Percentiles rank a stretch among this genome's conserved stretches.
These are phyloP conservation scores for Craterostigma plantagineum DNA, from an alignment of 257 asterid species.

Conservation along the genomic window DNA sequence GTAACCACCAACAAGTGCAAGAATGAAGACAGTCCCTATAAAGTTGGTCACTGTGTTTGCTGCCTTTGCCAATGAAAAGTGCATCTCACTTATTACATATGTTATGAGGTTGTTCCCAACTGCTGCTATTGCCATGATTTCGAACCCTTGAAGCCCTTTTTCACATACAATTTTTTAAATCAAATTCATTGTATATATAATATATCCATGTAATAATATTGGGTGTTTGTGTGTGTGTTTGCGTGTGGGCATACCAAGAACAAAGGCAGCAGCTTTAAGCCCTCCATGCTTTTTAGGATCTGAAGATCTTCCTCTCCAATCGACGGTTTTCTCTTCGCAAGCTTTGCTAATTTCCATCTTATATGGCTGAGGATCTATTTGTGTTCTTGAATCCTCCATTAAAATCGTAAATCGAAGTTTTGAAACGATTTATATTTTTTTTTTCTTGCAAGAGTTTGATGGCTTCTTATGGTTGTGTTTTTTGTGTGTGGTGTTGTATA, in stretches of 20 bases:
- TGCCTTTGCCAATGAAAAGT: slow-evolving; percentile 57
- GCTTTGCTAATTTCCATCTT: slow-evolving; percentile 9
- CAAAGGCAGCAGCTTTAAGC: slow-evolving; percentile 63
- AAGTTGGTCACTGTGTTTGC: slow-evolving; percentile 89
- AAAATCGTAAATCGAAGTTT: too few species aligned
- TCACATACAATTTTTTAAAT: neutral
- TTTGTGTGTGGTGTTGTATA: too few species aligned
- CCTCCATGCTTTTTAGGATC: slow-evolving; percentile 72
- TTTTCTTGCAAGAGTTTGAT: too few species aligned
- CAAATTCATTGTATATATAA: neutral
- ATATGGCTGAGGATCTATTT: neutral
- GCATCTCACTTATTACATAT: slow-evolving; percentile 84
- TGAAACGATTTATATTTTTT: too few species aligned
- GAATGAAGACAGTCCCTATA: slow-evolving; percentile 65
- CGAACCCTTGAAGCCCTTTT: slow-evolving; percentile 84
- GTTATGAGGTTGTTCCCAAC: slow-evolving; percentile 93
- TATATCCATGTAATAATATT: slow-evolving; percentile 11
- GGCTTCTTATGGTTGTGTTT: too few species aligned
- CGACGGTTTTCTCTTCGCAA: slow-evolving; percentile 22
- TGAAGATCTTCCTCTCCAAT: slow-evolving; percentile 83
- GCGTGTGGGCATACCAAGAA: slow-evolving; percentile 30
- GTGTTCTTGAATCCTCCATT: slow-evolving; percentile 23
- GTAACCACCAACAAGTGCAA: slow-evolving; percentile 75
- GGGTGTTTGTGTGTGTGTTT: neutral
- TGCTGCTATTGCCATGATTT: slow-evolving; percentile 95